Evolutionary conservation across 768 basidiomycete species (phyloP), one percentile per base, ranked within the genome.

Genomic region (Suillus subluteus): DNA sequence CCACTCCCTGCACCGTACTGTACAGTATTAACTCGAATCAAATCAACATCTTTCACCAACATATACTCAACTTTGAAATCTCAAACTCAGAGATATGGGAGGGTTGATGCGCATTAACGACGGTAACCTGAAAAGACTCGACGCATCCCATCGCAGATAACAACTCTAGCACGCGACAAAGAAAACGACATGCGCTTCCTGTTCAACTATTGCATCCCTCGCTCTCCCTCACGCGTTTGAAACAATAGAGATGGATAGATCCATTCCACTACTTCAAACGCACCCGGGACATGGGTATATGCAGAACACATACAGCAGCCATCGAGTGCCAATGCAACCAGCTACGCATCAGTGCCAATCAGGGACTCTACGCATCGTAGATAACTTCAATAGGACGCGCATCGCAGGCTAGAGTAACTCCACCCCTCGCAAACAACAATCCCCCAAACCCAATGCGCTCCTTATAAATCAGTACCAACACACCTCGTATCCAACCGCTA

Each of bases 401-500:
- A 26, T 26, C 26, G 26, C 26, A 26, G 26, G 26, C 26, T 1
- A 9, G 26, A 50, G 6, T 23, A 9, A 46, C 9, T 46, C n/a
- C 26, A 26, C 26, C 18, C 6, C 21, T 46, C 44, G 11, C 44
- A 46, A 16, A 41, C 44, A 4, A 9, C 26, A 26, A 26, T 26
- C 26, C 21, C 40, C 13, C 15, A 13, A 50, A 23, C n/a, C 11
- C 12, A 12, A 18, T 5, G 30, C 9, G 18, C 18, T 54, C 30
- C 4, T 18, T 21, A 13, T 41, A 41, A 26, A 26, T 26, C 18
- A 55, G 30, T 8, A 30, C 4, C 2, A 2, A 5, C 30, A 18
- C 26, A 40, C 8, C n/a, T 26, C 23, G 23, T 7, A 40, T 15
- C 1, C 23, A 16, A 16, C 38, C 15, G 58, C 58, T 68, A 86